Evolutionary conservation across 139 green algal genomes (phyloP).

Genomic region (Coccomyxa sp.): DNA sequence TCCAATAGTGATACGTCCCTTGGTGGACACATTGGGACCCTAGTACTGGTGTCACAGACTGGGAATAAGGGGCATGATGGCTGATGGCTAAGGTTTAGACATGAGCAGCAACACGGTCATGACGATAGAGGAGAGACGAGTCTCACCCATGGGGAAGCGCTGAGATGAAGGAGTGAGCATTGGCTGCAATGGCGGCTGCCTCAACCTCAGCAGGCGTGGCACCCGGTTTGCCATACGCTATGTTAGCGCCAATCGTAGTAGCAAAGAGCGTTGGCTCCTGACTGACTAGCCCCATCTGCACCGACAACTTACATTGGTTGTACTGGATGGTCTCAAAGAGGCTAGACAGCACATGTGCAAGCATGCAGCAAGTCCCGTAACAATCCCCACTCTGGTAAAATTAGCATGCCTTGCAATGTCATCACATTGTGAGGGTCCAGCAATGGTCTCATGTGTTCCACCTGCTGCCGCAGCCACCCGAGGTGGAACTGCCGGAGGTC

Average conservation of each 20-base stretch:
- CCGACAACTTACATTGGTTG: no score
- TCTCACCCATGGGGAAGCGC: slow-evolving; percentile 63
- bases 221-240: slow-evolving; percentile 66
- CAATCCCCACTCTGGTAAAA: no score
- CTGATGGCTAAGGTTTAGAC: no score
- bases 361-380: no score
- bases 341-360: no score
- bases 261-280: slow-evolving; percentile 93
- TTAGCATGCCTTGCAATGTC: not conserved
- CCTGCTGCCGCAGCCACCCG: slow-evolving; percentile 47
- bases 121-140: no score
- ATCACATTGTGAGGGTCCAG: not conserved
- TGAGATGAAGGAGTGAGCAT: slow-evolving; percentile 79
- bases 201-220: slow-evolving; percentile 56
- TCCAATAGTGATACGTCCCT: not conserved
- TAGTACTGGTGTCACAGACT: no score
- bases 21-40: slow-evolving; percentile 26
- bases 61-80: no score
- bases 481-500: slow-evolving; percentile 52
- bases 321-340: no score
- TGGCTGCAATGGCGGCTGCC: slow-evolving; percentile 63
- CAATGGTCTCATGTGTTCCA: slow-evolving; percentile 64
- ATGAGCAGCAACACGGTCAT: no score
- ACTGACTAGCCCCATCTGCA: slow-evolving; percentile 25
- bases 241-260: slow-evolving; percentile 62